These are phyloP conservation scores for Ustilago shanxiensis DNA, from an alignment of 1,284 basidiomycete genomes.

Conservation along the genomic window DNA sequence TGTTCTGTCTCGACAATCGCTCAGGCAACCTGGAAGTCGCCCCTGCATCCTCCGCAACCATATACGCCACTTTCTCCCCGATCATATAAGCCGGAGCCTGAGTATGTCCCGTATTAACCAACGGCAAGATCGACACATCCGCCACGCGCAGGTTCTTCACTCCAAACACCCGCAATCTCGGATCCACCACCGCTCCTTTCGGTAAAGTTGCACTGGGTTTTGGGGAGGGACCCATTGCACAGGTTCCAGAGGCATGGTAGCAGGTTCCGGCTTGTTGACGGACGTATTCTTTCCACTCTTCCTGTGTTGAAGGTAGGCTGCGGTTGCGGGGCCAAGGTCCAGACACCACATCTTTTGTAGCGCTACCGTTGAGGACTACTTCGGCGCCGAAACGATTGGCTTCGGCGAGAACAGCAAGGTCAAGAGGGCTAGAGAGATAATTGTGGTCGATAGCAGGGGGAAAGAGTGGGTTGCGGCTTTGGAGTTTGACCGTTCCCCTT, in stretches of 20 bases:
- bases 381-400: constrained; percentile 12
- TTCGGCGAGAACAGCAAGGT: constrained; percentile 24
- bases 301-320: not conserved
- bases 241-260: not conserved
- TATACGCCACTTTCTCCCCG: not conserved
- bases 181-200: not conserved
- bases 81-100: not conserved
- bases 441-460: constrained; percentile 71
- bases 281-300: not conserved
- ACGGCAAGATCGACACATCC: not conserved
- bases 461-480: constrained; percentile 69
- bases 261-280: not conserved
- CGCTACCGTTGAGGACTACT: no score
- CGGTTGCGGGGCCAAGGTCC: not conserved
- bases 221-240: not conserved
- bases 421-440: constrained; percentile 12
- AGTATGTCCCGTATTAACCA: not conserved
- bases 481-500: constrained; percentile 70
- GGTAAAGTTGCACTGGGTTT: not conserved
- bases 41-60: not conserved
- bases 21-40: no score
- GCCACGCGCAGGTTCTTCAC: not conserved
- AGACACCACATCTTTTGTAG: constrained; percentile 1
- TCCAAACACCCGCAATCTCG: not conserved
- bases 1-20: no score